These are phyloP conservation scores for Trypanosoma theileri DNA, from an alignment of 208 protist species.

Conservation along the genomic window DNA sequence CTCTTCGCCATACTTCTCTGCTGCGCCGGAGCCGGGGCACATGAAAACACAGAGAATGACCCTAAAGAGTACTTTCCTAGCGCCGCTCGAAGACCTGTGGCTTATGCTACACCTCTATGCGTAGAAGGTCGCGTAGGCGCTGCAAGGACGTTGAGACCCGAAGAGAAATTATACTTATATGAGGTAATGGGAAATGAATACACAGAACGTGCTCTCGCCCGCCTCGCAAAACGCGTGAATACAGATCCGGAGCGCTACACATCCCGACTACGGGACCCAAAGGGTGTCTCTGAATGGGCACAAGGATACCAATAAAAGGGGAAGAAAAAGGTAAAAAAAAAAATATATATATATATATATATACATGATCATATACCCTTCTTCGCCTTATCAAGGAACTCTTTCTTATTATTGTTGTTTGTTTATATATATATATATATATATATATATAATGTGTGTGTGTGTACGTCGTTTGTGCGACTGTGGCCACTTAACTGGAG, in stretches of 20 bases:
- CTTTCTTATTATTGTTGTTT: conserved; percentile 8
- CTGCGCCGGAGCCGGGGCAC: conserved; percentile 11
- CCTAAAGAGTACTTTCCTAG: conserved; percentile 31
- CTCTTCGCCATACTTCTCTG: conserved; percentile 23
- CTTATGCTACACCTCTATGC: conserved; percentile 24
- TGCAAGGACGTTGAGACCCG: conserved; percentile 2
- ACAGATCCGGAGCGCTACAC: conserved; percentile 47
- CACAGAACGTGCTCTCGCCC: conserved; percentile 58
- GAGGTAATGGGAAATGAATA: conserved; percentile 45
- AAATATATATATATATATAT: conserved; percentile 12
- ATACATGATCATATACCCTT: neutral
- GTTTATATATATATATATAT: too few relatives aligned
- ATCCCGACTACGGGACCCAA: conserved; percentile 51
- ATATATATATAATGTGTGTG: too few relatives aligned
- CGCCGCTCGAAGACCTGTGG: conserved; percentile 25
- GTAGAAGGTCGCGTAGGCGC: conserved; percentile 30
- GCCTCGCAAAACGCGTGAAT: conserved; percentile 50
- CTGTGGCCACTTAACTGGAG: too few relatives aligned
- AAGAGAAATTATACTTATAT: conserved; percentile 40
- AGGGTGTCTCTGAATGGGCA: conserved; percentile 54
- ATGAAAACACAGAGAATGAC: conserved; percentile 32
- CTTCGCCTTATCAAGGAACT: neutral
- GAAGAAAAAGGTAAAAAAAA: conserved; percentile 15
- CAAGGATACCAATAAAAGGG: neutral
- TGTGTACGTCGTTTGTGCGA: too few relatives aligned